Evolutionary conservation across 2,329 filamentous ascomycete species (phyloP), one percentile per base, ranked within the genome.

Genomic region (Tolypocladium tropicale): DNA sequence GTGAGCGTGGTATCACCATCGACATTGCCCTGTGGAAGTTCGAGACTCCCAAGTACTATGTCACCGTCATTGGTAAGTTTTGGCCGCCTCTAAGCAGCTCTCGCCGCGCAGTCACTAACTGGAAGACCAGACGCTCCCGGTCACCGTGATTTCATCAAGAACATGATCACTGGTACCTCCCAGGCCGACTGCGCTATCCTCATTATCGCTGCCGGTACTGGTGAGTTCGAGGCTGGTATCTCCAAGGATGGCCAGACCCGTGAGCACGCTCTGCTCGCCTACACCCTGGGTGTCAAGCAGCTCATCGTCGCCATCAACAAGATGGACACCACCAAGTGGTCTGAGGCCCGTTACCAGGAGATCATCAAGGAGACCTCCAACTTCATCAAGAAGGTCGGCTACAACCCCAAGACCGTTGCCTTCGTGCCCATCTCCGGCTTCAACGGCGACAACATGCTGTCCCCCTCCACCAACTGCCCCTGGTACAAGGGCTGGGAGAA

Each of bases 191-290:
- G 94, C 82, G 94, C 94, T 74, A 90, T 99, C 78, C 92, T 99
- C 84, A 97, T 99, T 83, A 99, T 99, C 81, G 94, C 93, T 72
- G 91, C 94, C 74, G 94, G 94, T 85, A 96, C 91, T 90, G 94
- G 94, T 96, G 94, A 99, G 87, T 99, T 99, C 88, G 94, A 99
- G 88, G 94, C 94, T 88, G 94, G 94, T 97, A 99, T 99, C 89
- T 97, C 94, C 88, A 99, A 99, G 90, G 94, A 97, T 90, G 94
- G 94, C 79, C 94, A 99, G 90, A 99, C 94, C 71, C 94, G 94
- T 90, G 94, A 99, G 91, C 94, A 99, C 90, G 94, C 94, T 81
- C 90, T 99, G 72, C 92, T 99, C 75, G 93, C 94, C 78, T 97
- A 94, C 90, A 97, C 94, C 78, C 90, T 99, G 63, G 94, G 94